Evolutionary conservation across 495 filamentous ascomycete genomes (phyloP).

Genomic region (Filosporella fistucella): DNA sequence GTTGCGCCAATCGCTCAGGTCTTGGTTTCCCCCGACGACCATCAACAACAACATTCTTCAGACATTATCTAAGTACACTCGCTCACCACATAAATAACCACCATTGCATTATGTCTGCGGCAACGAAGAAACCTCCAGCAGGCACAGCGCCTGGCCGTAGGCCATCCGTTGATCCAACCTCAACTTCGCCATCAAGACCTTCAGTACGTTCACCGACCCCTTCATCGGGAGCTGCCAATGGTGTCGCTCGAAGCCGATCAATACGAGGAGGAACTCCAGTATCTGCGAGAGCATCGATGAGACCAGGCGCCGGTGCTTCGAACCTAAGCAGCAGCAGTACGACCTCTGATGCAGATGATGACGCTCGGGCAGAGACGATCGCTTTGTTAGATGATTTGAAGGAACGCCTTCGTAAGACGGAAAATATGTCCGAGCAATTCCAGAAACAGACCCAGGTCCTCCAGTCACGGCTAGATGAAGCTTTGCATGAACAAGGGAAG

Average conservation of each 20-base stretch:
- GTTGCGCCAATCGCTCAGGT: background rate
- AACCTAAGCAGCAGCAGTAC: constrained; percentile 55
- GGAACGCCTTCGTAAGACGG: constrained; percentile 73
- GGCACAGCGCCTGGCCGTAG: constrained; percentile 14
- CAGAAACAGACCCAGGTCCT: constrained; percentile 80
- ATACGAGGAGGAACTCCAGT: constrained; percentile 53
- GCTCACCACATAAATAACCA: too few relatives aligned
- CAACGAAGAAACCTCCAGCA: constrained; percentile 20
- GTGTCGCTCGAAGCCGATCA: constrained; percentile 44
- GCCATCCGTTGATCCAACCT: constrained; percentile 18
- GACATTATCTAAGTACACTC: too few relatives aligned
- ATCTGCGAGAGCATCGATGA: constrained; percentile 62
- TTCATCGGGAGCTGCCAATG: constrained; percentile 20
- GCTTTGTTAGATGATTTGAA: constrained; percentile 82
- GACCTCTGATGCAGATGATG: constrained; percentile 49
- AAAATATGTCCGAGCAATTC: constrained; percentile 72
- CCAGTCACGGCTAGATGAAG: constrained; percentile 82
- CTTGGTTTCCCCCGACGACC: background rate
- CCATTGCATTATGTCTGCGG: constrained; percentile 22
- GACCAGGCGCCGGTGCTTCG: constrained; percentile 48
- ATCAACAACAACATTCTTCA: constrained; percentile 6
- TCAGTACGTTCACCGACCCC: constrained; percentile 22
- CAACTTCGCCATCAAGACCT: constrained; percentile 12
- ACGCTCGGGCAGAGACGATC: constrained; percentile 60
- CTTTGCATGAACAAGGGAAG: constrained; percentile 73